Evolutionary conservation across 2,329 filamentous ascomycete genomes (phyloP), one percentile per base, ranked within the genome.

Genomic region (Cucurbitaria berberidis): DNA sequence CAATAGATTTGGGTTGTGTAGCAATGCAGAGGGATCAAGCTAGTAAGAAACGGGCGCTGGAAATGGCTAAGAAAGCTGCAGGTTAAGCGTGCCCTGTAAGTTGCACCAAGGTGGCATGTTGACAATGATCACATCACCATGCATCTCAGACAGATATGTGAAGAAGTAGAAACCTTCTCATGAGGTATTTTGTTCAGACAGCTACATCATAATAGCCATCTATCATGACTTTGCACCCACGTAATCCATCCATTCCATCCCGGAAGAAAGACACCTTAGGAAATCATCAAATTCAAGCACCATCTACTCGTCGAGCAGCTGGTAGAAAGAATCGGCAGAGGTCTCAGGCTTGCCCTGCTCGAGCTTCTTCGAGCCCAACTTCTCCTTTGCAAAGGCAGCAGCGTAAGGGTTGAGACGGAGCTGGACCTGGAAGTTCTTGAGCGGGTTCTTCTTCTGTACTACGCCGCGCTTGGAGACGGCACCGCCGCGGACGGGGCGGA

Each of bases 381-480:
- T 89, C 75, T 91, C 86, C 86, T 96, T 91, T 71, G 88, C 84
- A 82, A 96, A 99, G 62, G 90, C 88, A 72, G 89, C 84, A 70
- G 95, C 93, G 82, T 99, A 99, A 63, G 95, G 95, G 89, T 99
- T 99, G 80, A 99, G 90, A 75, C 95, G 90, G 77, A 99, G 90
- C 81, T 97, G 87, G 69, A 99, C 89, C 86, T 98, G 95, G 88
- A 92, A 96, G 90, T 99, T 99, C 82, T 85, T 86, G 70, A 99
- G 92, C 75, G 95, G 95, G 87, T 99, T 99, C 93, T 98, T 98
- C 92, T 99, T 99, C 87, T 97, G 93, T 69, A 96, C 91, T 75
- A 85, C 82, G 69, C 84, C 82, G 77, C 95, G 91, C 88, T 97
- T 97, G 81, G 92, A 96, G 76, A 87, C 82, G 76, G 91, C 87